These are phyloP conservation scores for Dorcoceras hygrometricum DNA, from an alignment of 257 asterid genomes.

Conservation along the genomic window DNA sequence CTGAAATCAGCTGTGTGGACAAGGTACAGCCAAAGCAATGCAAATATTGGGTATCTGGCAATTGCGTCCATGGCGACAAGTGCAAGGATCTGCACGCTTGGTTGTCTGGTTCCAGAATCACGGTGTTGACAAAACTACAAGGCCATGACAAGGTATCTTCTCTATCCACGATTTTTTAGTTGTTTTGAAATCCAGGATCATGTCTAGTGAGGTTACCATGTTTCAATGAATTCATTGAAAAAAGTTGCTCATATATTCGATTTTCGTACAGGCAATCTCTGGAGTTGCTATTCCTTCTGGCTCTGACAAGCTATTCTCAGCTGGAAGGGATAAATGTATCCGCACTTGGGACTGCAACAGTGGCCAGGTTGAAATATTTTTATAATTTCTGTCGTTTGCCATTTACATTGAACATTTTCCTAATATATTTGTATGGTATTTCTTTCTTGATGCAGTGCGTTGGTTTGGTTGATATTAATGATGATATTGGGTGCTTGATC, in stretches of 20 bases:
- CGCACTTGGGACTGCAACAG: slow-evolving; percentile 40
- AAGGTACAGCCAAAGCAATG: slow-evolving; percentile 33
- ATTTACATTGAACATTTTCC: neutral
- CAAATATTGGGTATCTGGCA: slow-evolving; percentile 39
- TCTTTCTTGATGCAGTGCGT: neutral
- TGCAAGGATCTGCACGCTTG: slow-evolving; percentile 46
- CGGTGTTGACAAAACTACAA: slow-evolving; percentile 43
- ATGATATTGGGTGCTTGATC: neutral
- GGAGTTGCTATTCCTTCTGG: too few relatives aligned
- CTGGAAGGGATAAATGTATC: slow-evolving; percentile 28
- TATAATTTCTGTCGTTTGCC: neutral
- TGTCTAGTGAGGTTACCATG: too few relatives aligned
- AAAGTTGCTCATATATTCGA: too few relatives aligned
- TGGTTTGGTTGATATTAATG: neutral
- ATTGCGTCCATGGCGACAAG: slow-evolving; percentile 45
- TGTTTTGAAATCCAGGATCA: too few relatives aligned
- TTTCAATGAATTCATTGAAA: too few relatives aligned
- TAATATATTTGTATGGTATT: neutral
- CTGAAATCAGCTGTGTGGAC: neutral
- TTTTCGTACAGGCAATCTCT: slow-evolving; percentile 23
- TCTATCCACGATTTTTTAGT: too few relatives aligned
- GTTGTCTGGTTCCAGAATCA: slow-evolving; percentile 45
- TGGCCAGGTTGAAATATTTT: slow-evolving; percentile 28
- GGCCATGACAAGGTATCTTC: slow-evolving; percentile 42
- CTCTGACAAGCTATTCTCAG: slow-evolving; percentile 29